Evolutionary conservation across 75 land plant genomes (phyloP).

Genomic region (Cupressus sempervirens): DNA sequence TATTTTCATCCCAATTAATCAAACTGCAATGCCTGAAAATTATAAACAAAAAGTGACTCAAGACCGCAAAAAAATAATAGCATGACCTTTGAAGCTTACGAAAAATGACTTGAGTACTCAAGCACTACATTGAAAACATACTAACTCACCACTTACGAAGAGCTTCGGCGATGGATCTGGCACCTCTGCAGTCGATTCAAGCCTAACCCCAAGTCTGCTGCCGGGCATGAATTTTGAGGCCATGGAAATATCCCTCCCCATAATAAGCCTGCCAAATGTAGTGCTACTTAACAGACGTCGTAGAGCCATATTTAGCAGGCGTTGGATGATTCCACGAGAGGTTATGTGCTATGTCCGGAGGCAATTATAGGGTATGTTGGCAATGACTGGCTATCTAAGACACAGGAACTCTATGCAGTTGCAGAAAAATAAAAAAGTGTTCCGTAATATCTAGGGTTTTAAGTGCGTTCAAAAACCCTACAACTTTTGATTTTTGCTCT

Average conservation of each 20-base stretch:
- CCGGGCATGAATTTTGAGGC: background rate
- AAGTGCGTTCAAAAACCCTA: background rate
- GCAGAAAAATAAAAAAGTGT: background rate
- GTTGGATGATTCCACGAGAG: background rate
- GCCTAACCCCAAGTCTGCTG: background rate
- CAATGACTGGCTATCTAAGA: background rate
- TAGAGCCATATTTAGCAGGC: background rate
- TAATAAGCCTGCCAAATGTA: slow-evolving; percentile 1
- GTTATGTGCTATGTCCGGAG: background rate
- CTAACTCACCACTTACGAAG: slow-evolving; percentile 2
- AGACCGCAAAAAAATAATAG: no score
- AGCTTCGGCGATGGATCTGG: slow-evolving; percentile 3
- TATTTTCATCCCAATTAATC: no score
- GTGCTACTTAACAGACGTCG: background rate
- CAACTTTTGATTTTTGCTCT: background rate
- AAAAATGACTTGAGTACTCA: background rate
- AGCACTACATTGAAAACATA: background rate
- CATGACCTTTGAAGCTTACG: background rate
- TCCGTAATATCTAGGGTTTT: background rate
- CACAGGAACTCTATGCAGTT: background rate
- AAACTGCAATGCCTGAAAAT: no score
- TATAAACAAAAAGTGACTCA: no score
- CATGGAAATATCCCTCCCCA: background rate
- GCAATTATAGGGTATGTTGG: background rate
- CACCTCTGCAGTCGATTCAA: background rate